Evolutionary conservation across 2,329 filamentous ascomycete genomes (phyloP), one percentile per base, ranked within the genome.

Genomic region (Pezicula rhizophila): DNA sequence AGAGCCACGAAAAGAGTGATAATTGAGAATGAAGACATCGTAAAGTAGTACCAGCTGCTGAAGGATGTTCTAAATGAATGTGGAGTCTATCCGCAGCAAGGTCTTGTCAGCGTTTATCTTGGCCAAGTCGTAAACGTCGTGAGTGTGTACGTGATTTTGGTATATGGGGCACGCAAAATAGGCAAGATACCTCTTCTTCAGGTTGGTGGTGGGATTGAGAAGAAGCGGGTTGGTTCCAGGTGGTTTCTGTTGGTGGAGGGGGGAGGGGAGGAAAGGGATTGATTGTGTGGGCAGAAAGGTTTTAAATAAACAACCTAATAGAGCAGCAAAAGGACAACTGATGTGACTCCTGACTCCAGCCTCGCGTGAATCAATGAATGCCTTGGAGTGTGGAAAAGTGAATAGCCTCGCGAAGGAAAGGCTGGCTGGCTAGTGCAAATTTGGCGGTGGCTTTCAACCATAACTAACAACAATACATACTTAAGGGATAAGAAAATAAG

Each of bases 11-110:
- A 49, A 41, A 63, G 49, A 37, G 57, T 52, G 37, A 61, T 42
- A 39, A 61, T 47, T 14, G 60, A 65, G 46, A 63, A 62, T 25
- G 52, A 49, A 18, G 58, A 54, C 62, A 65, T 65, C 55, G 55
- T 59, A 40, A 63, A 60, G 60, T 62, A 63, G 58, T 52, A 59
- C 60, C 60, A 61, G 57, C 60, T 61, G 58, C 57, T 59, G 45
- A 53, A 59, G 37, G 57, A 61, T 59, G 59, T 46, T 57, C 28
- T 52, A 51, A 64, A 64, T 38, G 60, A 63, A 49, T 55, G 61
- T 62, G 34, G 14, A 47, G 55, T 52, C 60, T 63, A 46, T 48
- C 14, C 15, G 47, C 8, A 40, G 33, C 15, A 31, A 37, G 10
- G 26, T 28, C 15, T 41, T 34, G 51, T 60, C 37, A 57, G 57